These are phyloP conservation scores for Angophora floribunda DNA, from an alignment of 345 rosid genomes.

Conservation along the genomic window DNA sequence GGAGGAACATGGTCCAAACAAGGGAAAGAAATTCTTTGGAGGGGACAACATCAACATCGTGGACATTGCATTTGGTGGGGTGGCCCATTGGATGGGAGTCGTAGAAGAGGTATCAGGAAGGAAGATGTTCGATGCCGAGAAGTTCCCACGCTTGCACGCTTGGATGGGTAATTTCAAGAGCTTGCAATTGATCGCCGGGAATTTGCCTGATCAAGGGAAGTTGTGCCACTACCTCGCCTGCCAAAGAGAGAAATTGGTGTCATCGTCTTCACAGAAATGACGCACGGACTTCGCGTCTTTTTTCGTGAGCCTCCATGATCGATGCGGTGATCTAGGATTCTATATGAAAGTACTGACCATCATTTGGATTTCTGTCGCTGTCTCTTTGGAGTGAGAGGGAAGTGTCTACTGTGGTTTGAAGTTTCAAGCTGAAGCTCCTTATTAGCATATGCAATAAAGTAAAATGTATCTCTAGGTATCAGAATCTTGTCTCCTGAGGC, in stretches of 20 bases:
- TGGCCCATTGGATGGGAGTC: neutral
- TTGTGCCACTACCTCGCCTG: neutral
- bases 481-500: neutral
- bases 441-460: neutral
- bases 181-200: constrained; percentile 1
- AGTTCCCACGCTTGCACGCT: neutral
- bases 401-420: neutral
- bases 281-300: neutral
- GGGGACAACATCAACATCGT: neutral
- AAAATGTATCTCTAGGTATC: neutral
- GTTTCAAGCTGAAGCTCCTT: neutral
- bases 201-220: constrained; percentile 4
- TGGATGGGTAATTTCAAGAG: constrained; percentile 2
- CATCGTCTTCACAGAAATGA: neutral
- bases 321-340: neutral
- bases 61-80: neutral
- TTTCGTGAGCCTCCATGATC: neutral
- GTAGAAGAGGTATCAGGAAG: constrained; percentile 1
- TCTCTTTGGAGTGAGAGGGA: neutral
- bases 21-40: constrained; percentile 9
- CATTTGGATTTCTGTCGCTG: too few relatives aligned
- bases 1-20: constrained; percentile 9
- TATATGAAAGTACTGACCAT: too few relatives aligned
- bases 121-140: neutral
- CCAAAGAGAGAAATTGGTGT: neutral